phyloP scores from a whole-genome alignment of 192 early-diverging fungal genomes.

The Linnemannia schmuckeri region DNA sequence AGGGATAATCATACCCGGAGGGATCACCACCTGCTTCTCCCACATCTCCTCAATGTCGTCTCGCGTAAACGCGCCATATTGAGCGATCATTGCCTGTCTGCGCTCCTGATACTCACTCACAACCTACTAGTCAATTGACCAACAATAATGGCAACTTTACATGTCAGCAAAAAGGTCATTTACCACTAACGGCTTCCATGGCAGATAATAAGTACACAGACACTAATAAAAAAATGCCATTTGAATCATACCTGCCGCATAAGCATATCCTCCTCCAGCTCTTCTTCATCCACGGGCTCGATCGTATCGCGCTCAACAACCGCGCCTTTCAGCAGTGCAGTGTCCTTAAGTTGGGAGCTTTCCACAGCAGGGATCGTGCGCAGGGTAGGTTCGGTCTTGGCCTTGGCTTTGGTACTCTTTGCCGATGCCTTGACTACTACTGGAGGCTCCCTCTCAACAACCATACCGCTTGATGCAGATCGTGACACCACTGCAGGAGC shows the following conservation, averaged over 20 bases:
- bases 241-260: conserved; percentile 54
- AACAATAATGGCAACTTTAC: not conserved
- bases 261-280: conserved; percentile 65
- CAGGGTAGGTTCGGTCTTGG: not conserved
- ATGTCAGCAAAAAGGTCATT: not conserved
- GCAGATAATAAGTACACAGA: not conserved
- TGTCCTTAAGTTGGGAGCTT: conserved; percentile 52
- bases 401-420: conserved; percentile 15
- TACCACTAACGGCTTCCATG: not conserved
- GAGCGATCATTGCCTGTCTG: conserved; percentile 53
- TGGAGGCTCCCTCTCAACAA: conserved; percentile 3
- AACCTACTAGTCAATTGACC: conserved; percentile 23
- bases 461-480: not conserved
- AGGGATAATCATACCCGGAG: conserved; percentile 47
- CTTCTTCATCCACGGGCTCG: conserved; percentile 60
- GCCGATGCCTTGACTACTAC: conserved; percentile 11
- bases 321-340: conserved; percentile 56
- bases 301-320: conserved; percentile 60
- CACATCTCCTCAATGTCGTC: conserved; percentile 46
- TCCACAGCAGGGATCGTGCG: conserved; percentile 20
- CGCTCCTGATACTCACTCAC: conserved; percentile 56
- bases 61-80: conserved; percentile 34
- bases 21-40: conserved; percentile 53
- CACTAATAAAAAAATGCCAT: not conserved
- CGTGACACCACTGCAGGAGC: conserved; percentile 10